phyloP scores from a whole-genome alignment of 2,329 filamentous ascomycete species.

The Dothiorella sarmentorum region DNA sequence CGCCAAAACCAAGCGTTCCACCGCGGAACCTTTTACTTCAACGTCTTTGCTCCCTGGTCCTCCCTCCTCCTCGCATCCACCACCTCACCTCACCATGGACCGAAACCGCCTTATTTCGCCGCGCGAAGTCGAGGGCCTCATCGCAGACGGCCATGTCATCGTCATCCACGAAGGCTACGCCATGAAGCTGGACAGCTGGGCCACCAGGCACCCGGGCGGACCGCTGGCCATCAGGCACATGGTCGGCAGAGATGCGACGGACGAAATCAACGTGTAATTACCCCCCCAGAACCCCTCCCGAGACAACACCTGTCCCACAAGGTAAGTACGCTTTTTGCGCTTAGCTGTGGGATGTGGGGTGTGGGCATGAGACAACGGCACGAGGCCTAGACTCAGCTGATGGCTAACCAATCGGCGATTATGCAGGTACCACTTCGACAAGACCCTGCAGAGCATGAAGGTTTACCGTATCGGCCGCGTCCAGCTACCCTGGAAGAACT shows the following conservation, averaged over 20 bases:
- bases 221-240: slow-evolving; percentile 59
- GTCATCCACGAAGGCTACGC: slow-evolving; percentile 56
- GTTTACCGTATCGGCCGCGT: slow-evolving; percentile 59
- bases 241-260: slow-evolving; percentile 58
- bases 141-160: slow-evolving; percentile 55
- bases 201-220: slow-evolving; percentile 58
- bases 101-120: slow-evolving; percentile 46
- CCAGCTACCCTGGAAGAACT: slow-evolving; percentile 54
- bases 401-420: neutral
- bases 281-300: neutral
- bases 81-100: neutral
- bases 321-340: slow-evolving; percentile 7
- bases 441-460: slow-evolving; percentile 56
- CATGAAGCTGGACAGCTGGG: slow-evolving; percentile 57
- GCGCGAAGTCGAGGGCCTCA: slow-evolving; percentile 48
- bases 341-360: neutral
- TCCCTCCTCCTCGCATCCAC: neutral
- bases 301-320: neutral
- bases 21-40: too few relatives aligned
- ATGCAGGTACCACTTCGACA: slow-evolving; percentile 55
- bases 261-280: slow-evolving; percentile 57
- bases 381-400: neutral
- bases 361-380: too few relatives aligned
- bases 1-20: too few relatives aligned
- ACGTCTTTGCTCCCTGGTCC: neutral